Evolutionary conservation across 805 yeast species (phyloP).

Genomic region (Blastobotrys terrestris): DNA sequence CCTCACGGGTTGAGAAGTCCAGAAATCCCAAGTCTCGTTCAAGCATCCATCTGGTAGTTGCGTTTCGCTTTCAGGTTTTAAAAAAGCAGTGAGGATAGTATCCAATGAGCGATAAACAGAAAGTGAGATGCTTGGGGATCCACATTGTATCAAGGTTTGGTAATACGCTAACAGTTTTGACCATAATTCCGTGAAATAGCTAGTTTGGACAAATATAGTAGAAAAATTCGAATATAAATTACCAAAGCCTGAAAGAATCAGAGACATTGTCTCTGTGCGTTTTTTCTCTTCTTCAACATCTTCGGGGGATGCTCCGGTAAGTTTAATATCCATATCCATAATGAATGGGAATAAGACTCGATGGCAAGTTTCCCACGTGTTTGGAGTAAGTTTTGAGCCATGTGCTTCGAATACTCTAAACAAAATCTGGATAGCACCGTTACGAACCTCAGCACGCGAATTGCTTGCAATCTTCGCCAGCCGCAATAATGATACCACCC

Average conservation of each 20-base stretch:
- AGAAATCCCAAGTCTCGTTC: constrained; percentile 27
- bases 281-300: constrained; percentile 27
- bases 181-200: constrained; percentile 45
- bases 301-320: too few relatives aligned
- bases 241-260: constrained; percentile 61
- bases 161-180: constrained; percentile 44
- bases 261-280: constrained; percentile 55
- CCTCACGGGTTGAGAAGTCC: constrained; percentile 34
- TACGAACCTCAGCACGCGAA: constrained; percentile 70
- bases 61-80: neutral
- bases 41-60: constrained; percentile 12
- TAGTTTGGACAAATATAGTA: constrained; percentile 28
- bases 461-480: constrained; percentile 62
- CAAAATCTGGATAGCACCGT: constrained; percentile 85
- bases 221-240: constrained; percentile 54
- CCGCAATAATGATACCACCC: constrained; percentile 60
- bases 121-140: constrained; percentile 47
- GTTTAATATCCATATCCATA: too few relatives aligned
- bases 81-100: constrained; percentile 38
- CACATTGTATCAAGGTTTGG: constrained; percentile 26
- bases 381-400: constrained; percentile 45
- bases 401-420: constrained; percentile 76
- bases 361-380: constrained; percentile 62
- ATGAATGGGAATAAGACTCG: constrained; percentile 48
- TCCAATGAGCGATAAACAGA: constrained; percentile 50